Evolutionary conservation across 495 filamentous ascomycete species (phyloP).

Genomic region (Lasiosphaeria miniovina): DNA sequence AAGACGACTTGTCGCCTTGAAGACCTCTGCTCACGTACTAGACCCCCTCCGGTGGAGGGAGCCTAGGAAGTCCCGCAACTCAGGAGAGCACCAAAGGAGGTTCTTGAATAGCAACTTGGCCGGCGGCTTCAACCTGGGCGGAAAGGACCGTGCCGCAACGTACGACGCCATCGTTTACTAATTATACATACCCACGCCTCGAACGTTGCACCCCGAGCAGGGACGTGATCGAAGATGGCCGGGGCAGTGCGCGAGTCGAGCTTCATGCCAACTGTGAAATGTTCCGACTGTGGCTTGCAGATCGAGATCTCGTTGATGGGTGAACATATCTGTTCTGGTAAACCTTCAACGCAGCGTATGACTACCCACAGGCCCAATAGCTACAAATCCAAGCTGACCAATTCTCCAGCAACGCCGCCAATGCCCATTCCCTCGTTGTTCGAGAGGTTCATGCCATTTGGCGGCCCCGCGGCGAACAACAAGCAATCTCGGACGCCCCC

Average conservation of each 20-base stretch:
- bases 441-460: constrained; percentile 37
- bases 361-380: not conserved
- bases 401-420: constrained; percentile 26
- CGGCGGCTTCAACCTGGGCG: no score
- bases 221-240: constrained; percentile 39
- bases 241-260: constrained; percentile 55
- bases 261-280: constrained; percentile 91
- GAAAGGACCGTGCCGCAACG: not conserved
- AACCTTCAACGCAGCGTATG: constrained; percentile 39
- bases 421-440: constrained; percentile 34
- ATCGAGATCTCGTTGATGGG: constrained; percentile 92
- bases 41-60: no score
- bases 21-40: no score
- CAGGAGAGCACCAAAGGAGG: no score
- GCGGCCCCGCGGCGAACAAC: constrained; percentile 19
- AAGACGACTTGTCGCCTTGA: not conserved
- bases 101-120: no score
- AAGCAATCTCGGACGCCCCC: constrained; percentile 42
- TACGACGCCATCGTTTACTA: not conserved
- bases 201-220: constrained; percentile 13
- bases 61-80: no score
- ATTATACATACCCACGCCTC: constrained; percentile 17
- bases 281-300: constrained; percentile 79
- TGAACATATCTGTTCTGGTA: constrained; percentile 71
- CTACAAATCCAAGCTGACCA: constrained; percentile 14